Conservation (phyloP, 805 yeast species). For the Vanderwaltozyma verrucispora region DNA sequence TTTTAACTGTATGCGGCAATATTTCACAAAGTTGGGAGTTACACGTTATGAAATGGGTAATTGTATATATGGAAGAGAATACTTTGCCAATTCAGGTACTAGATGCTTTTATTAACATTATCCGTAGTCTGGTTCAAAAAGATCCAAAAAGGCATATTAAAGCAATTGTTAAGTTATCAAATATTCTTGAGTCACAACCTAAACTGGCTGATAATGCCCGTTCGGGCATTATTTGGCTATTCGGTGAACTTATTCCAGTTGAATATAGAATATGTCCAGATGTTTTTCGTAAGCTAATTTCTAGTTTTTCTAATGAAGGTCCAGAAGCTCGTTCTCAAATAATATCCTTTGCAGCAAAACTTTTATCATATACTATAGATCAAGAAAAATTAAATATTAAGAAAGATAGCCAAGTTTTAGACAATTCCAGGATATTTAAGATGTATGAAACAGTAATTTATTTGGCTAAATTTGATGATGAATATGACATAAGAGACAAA, state of each 20-base stretch:
- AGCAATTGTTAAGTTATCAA: slow-evolving; percentile 43
- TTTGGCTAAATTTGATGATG: slow-evolving; percentile 61
- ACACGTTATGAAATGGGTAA: slow-evolving; percentile 55
- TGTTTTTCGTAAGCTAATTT: slow-evolving; percentile 49
- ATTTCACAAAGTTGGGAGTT: slow-evolving; percentile 39
- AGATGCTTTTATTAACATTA: slow-evolving; percentile 60
- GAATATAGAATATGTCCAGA: slow-evolving; percentile 59
- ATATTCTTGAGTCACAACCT: slow-evolving; percentile 19
- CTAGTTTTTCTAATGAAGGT: slow-evolving; percentile 43
- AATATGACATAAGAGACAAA: slow-evolving; percentile 73
- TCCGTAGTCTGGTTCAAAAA: slow-evolving; percentile 61
- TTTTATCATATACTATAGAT: slow-evolving; percentile 47
- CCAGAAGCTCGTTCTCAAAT: slow-evolving; percentile 59
- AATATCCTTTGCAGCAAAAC: slow-evolving; percentile 63
- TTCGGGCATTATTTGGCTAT: slow-evolving; percentile 81
- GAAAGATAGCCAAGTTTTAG: slow-evolving; percentile 27
- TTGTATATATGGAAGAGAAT: slow-evolving; percentile 34
- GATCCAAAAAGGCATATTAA: slow-evolving; percentile 43
- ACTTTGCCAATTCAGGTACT: slow-evolving; percentile 28
- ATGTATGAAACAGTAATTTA: slow-evolving; percentile 54
- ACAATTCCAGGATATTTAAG: slow-evolving; percentile 31
- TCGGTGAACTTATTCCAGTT: slow-evolving; percentile 63
- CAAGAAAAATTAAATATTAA: too few species aligned
- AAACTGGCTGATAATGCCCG: slow-evolving; percentile 42
- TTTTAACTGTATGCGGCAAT: slow-evolving; percentile 52